These are phyloP conservation scores for Epichloe baconii DNA, from an alignment of 2,329 filamentous ascomycete species.

Conservation along the genomic window DNA sequence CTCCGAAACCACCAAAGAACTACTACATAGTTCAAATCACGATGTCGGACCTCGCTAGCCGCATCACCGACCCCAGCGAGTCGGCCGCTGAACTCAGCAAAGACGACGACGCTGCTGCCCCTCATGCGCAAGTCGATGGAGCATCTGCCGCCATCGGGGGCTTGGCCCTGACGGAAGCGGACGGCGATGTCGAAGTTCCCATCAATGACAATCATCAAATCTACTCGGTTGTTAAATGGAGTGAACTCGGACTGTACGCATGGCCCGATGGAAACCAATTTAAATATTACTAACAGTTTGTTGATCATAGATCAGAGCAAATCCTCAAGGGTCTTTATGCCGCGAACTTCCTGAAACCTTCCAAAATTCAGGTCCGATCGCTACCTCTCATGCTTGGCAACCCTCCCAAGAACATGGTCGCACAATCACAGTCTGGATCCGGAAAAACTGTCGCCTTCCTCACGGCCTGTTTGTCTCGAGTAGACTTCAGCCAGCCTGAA, in stretches of 20 bases:
- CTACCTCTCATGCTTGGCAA: slow-evolving; percentile 77
- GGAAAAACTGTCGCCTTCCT: slow-evolving; percentile 97
- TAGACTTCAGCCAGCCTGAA: slow-evolving; percentile 57
- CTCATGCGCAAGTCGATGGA: slow-evolving; percentile 5
- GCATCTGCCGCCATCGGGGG: slow-evolving; percentile 5
- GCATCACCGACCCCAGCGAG: slow-evolving; percentile 2
- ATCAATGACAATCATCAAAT: slow-evolving; percentile 6
- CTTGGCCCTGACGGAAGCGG: slow-evolving; percentile 3
- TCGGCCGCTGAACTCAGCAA: not conserved
- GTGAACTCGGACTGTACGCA: slow-evolving; percentile 7
- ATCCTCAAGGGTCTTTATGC: slow-evolving; percentile 66
- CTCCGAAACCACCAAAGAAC: not conserved
- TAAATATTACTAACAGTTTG: not conserved
- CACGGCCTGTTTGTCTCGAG: slow-evolving; percentile 75
- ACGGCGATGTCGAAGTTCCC: slow-evolving; percentile 7
- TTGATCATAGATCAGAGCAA: slow-evolving; percentile 22
- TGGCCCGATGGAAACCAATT: not conserved
- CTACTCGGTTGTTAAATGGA: slow-evolving; percentile 5
- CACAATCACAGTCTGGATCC: slow-evolving; percentile 97
- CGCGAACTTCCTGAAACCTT: slow-evolving; percentile 87
- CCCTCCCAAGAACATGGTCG: slow-evolving; percentile 89
- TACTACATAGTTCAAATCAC: not conserved
- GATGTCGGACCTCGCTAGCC: slow-evolving; percentile 8
- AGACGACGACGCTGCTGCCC: not conserved
- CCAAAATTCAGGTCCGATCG: slow-evolving; percentile 94